These are phyloP conservation scores for Bolboschoenus planiculmis DNA, from an alignment of 176 grass and related monocot species.

Conservation along the genomic window DNA sequence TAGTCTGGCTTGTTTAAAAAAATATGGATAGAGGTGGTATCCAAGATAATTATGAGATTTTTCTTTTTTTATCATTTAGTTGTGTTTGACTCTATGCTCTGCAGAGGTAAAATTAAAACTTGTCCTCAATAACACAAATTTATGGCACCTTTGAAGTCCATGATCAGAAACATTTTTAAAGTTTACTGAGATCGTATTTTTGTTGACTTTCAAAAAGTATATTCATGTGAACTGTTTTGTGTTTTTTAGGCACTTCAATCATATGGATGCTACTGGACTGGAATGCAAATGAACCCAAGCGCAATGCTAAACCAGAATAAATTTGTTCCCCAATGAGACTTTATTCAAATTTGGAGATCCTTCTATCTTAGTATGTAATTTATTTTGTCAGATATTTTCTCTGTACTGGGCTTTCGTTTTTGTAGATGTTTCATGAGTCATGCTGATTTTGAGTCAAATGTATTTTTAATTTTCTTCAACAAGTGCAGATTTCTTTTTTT, in stretches of 20 bases:
- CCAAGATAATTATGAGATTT: not conserved
- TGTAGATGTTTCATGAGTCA: not conserved
- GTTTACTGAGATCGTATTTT: not conserved
- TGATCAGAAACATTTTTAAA: not conserved
- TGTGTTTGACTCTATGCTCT: not conserved
- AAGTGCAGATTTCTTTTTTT: not conserved
- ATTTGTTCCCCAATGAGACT: not conserved
- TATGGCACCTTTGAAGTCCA: not conserved
- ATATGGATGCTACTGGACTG: slow-evolving; percentile 72
- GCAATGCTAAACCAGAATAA: not conserved
- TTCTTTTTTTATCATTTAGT: not conserved
- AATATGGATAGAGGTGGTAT: not conserved
- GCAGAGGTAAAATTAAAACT: not conserved
- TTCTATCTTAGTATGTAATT: not conserved
- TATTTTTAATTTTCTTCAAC: not conserved
- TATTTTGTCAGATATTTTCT: not conserved
- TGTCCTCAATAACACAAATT: not conserved
- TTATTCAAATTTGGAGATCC: not conserved
- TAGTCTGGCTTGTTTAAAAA: not conserved
- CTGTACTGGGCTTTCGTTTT: not conserved
- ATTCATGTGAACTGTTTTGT: not conserved
- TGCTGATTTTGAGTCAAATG: not conserved
- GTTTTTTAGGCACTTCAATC: slow-evolving; percentile 48
- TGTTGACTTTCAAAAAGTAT: not conserved
- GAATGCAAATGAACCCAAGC: slow-evolving; percentile 32